Evolutionary conservation across 805 yeast species (phyloP), one percentile per base, ranked within the genome.

Genomic region (Saccharomycopsis malanga): DNA sequence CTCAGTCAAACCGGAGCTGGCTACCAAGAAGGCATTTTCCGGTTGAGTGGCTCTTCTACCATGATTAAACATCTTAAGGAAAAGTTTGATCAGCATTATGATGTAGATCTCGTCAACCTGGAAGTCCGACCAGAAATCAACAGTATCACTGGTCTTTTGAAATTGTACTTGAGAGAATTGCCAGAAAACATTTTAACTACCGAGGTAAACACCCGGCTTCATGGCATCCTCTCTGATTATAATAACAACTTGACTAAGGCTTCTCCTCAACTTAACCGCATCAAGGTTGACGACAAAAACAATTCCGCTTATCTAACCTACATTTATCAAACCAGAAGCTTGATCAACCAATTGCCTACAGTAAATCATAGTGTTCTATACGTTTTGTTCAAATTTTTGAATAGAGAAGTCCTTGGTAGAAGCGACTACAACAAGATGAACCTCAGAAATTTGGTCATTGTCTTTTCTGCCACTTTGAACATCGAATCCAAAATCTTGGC

Each of bases 11-110:
- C 80, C 22, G 78, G 81, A 20, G 95, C 95, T 0, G 69, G 81
- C n/a, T 75, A 75, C 52, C 93, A 87, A 61, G 95, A 88, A 58
- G 98, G 98, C 9, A 76, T 91, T 2, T 93, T 93, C 68, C 72
- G 98, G 52, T 68, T 88, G 48, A 86, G 89, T 63, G 98, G 98
- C 3, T 86, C 95, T 32, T 83, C 88, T 47, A 74, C 87, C 1
- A 72, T 82, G 44, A 87, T 86, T 34, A 77, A 81, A 53, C 75
- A 70, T 35, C 70, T 86, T 49, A 85, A 81, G 57, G 85, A 77
- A 40, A 70, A 66, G 40, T 91, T 84, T 67, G 86, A 88, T 59
- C 69, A 61, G 10, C 70, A 73, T 4, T 73, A 74, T 48, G 96
- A 89, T 60, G 68, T 85, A 39, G 87, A 86, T 58, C 68, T 89